These are phyloP conservation scores for Collybia sordida DNA, from an alignment of 768 basidiomycete genomes.

Conservation along the genomic window DNA sequence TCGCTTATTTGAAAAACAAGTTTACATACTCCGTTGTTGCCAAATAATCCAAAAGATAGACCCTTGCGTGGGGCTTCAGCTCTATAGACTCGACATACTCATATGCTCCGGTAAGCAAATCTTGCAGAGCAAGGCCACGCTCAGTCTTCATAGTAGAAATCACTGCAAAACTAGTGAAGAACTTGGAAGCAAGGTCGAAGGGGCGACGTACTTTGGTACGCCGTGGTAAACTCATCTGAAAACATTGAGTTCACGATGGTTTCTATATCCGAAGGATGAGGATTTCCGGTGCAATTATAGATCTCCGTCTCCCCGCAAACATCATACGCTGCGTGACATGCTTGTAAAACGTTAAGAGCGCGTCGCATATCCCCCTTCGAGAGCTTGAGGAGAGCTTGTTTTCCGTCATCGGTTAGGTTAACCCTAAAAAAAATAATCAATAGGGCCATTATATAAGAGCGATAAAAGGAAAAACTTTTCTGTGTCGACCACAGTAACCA, in stretches of 20 bases:
- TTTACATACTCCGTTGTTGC: constrained; percentile 89
- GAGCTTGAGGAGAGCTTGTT: constrained; percentile 87
- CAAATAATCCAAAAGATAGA: constrained; percentile 89
- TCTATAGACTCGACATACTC: constrained; percentile 89
- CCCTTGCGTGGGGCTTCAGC: constrained; percentile 79
- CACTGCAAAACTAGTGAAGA: constrained; percentile 45
- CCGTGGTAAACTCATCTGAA: constrained; percentile 91
- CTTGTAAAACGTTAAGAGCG: constrained; percentile 94
- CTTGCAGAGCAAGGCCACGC: constrained; percentile 92
- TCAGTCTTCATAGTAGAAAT: constrained; percentile 86
- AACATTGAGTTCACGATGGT: constrained; percentile 94
- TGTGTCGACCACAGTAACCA: constrained; percentile 74
- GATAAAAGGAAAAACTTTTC: constrained; percentile 62
- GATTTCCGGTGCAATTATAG: constrained; percentile 96
- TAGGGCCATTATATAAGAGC: background rate
- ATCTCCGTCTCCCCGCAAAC: constrained; percentile 85
- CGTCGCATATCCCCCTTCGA: constrained; percentile 97
- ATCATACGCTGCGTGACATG: constrained; percentile 97
- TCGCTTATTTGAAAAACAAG: background rate
- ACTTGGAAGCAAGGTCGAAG: background rate
- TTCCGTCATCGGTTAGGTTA: constrained; percentile 83
- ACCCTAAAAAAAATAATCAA: constrained; percentile 50
- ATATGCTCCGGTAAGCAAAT: constrained; percentile 88
- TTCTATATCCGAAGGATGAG: constrained; percentile 94
- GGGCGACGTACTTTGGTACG: constrained; percentile 66